These are phyloP conservation scores for Ophiocytium majus DNA, from an alignment of 352 stramenopile genomes.

Conservation along the genomic window DNA sequence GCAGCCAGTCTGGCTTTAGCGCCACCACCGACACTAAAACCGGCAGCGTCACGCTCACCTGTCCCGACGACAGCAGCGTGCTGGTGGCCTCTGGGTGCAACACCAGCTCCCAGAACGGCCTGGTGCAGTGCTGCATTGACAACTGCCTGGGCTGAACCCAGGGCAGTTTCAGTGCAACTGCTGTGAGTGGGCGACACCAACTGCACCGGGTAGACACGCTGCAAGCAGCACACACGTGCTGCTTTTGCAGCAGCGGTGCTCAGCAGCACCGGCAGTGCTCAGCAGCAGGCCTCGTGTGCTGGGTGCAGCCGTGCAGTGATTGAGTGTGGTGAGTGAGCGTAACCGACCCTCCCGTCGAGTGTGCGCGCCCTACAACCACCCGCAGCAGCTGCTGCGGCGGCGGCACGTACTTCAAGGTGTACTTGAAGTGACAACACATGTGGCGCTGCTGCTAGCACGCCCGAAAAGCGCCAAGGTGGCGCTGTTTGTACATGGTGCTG, in stretches of 20 bases:
- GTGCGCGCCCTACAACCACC: too few relatives aligned
- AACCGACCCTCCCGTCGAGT: too few relatives aligned
- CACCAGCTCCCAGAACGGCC: not conserved
- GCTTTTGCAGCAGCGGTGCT: too few relatives aligned
- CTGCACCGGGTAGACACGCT: too few relatives aligned
- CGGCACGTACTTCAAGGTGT: too few relatives aligned
- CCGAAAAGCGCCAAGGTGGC: too few relatives aligned
- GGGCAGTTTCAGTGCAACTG: not conserved
- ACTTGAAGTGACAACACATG: too few relatives aligned
- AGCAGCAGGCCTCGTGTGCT: not conserved
- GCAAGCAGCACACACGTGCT: too few relatives aligned
- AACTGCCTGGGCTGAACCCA: not conserved
- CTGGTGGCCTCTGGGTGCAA: not conserved
- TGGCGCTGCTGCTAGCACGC: too few relatives aligned
- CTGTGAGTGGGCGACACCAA: too few relatives aligned
- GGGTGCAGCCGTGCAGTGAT: not conserved
- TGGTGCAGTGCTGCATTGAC: not conserved
- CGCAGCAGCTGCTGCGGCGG: too few relatives aligned
- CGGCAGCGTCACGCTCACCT: not conserved
- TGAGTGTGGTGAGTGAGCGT: not conserved
- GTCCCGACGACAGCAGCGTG: not conserved
- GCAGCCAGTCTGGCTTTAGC: conserved; percentile 28
- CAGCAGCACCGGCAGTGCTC: not conserved
- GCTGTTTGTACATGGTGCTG: too few relatives aligned
- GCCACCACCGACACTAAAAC: not conserved